phyloP scores from a whole-genome alignment of 2,329 filamentous ascomycete genomes.

The Remersonia thermophila region DNA sequence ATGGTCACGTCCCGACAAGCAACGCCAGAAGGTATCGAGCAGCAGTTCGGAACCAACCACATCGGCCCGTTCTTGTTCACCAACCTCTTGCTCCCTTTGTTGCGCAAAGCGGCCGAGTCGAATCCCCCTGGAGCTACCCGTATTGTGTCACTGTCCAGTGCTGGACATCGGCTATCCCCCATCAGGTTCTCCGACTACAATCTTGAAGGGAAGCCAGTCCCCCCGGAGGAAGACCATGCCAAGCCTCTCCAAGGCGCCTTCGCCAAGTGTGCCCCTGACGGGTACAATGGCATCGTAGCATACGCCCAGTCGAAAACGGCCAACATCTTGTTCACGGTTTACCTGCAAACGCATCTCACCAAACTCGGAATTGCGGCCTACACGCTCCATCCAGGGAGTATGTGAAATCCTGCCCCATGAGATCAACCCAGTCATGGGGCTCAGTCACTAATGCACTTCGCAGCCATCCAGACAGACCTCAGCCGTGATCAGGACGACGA shows the following conservation, averaged over 20 bases:
- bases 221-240: conserved; percentile 21
- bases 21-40: conserved; percentile 24
- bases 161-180: conserved; percentile 28
- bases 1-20: conserved; percentile 23
- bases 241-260: conserved; percentile 20
- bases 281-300: conserved; percentile 27
- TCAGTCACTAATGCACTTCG: neutral
- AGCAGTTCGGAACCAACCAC: conserved; percentile 32
- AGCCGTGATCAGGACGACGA: conserved; percentile 25
- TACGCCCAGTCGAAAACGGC: conserved; percentile 42
- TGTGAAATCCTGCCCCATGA: too few relatives aligned
- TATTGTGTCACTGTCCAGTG: conserved; percentile 31
- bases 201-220: conserved; percentile 28
- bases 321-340: conserved; percentile 33
- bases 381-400: conserved; percentile 32
- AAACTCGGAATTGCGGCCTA: conserved; percentile 25
- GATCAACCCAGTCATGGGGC: too few relatives aligned
- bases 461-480: conserved; percentile 25
- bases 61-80: conserved; percentile 38
- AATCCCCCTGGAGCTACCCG: conserved; percentile 21
- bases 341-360: conserved; percentile 25
- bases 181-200: conserved; percentile 34
- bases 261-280: conserved; percentile 21
- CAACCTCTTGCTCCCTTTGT: conserved; percentile 33
- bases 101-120: conserved; percentile 24